phyloP scores from a whole-genome alignment of 768 basidiomycete species.

The Phylloporus arenicola region DNA sequence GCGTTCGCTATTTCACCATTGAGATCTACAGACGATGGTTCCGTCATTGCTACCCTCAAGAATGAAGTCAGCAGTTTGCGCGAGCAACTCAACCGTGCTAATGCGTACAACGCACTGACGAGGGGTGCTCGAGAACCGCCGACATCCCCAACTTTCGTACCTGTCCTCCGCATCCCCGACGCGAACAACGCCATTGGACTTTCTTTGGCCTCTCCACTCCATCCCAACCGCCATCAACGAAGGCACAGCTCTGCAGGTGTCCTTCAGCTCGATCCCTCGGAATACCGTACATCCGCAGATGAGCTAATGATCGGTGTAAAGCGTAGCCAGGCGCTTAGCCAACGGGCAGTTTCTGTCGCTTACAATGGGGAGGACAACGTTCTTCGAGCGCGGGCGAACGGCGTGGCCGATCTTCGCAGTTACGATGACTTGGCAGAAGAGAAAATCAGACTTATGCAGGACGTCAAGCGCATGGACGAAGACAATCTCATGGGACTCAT shows the following conservation, averaged over 20 bases:
- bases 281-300: constrained; percentile 69
- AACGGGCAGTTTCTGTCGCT: constrained; percentile 84
- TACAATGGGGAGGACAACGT: constrained; percentile 78
- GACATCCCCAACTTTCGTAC: constrained; percentile 81
- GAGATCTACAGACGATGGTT: constrained; percentile 75
- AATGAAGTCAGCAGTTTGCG: constrained; percentile 88
- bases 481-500: constrained; percentile 90
- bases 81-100: constrained; percentile 94
- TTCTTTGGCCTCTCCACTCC: constrained; percentile 32
- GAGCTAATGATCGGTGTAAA: constrained; percentile 73
- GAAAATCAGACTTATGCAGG: constrained; percentile 90
- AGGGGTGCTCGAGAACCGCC: constrained; percentile 70
- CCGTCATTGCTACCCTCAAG: constrained; percentile 84
- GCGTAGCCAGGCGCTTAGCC: constrained; percentile 63
- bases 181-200: constrained; percentile 39
- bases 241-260: constrained; percentile 85
- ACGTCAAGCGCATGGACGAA: constrained; percentile 84
- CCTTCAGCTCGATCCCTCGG: constrained; percentile 52
- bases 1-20: constrained; percentile 57
- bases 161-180: constrained; percentile 59
- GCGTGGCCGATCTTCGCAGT: constrained; percentile 64
- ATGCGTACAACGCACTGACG: constrained; percentile 84
- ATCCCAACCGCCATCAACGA: constrained; percentile 61
- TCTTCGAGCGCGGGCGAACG: constrained; percentile 59
- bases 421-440: constrained; percentile 91